Evolutionary conservation across 176 grass and related monocot species (phyloP).

Genomic region (barley (Hordeum vulgare)): DNA sequence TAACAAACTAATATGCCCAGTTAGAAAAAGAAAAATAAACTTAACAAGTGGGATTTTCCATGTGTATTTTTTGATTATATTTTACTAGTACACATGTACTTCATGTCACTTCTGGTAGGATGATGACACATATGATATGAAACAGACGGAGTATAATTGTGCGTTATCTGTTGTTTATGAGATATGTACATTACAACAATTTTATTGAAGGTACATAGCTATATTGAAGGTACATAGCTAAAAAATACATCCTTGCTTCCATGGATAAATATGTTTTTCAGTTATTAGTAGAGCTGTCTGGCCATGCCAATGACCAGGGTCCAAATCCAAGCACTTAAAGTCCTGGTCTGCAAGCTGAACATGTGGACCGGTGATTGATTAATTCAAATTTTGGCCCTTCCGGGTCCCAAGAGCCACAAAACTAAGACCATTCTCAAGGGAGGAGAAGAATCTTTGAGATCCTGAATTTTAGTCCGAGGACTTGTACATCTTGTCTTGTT

Average conservation of each 20-base stretch:
- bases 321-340: not conserved
- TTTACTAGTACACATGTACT: not conserved
- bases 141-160: no score
- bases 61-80: not conserved
- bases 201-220: no score
- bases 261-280: no score
- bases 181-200: no score
- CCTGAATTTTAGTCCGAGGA: conserved; percentile 5
- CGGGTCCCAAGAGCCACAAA: conserved; percentile 8
- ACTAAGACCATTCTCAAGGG: not conserved
- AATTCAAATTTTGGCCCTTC: not conserved
- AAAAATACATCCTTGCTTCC: no score
- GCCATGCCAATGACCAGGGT: no score
- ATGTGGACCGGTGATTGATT: not conserved
- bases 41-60: not conserved
- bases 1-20: no score
- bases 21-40: no score
- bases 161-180: no score
- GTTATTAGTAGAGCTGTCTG: no score
- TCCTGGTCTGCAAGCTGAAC: not conserved
- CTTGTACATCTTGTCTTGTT: conserved; percentile 5
- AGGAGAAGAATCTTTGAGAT: conserved; percentile 38
- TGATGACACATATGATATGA: not conserved
- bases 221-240: no score
- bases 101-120: not conserved